Conservation (phyloP, 306 rosid species). For the Oemleria cerasiformis region DNA sequence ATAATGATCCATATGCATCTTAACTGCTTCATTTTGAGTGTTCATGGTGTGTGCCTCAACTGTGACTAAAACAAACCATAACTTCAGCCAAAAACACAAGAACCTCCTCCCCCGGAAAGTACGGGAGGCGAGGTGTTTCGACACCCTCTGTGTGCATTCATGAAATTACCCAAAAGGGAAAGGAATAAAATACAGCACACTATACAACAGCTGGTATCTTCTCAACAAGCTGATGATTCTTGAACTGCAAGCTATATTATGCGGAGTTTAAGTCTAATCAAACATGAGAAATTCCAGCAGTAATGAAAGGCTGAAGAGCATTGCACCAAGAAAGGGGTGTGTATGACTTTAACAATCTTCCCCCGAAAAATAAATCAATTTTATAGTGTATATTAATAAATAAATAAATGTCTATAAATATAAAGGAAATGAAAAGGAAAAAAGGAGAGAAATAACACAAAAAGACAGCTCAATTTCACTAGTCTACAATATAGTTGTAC, state of each 20-base stretch:
- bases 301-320: no score
- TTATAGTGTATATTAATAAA: neutral
- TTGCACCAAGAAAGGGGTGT: neutral
- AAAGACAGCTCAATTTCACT: neutral
- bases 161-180: neutral
- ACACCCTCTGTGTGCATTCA: neutral
- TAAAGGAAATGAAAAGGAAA: neutral
- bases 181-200: no score
- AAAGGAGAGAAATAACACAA: neutral
- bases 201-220: no score
- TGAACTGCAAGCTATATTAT: no score
- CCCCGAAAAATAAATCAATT: constrained; percentile 5
- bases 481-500: constrained; percentile 18
- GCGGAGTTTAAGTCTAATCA: no score
- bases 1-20: no score
- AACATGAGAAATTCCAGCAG: neutral
- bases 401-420: neutral
- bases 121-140: neutral
- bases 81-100: neutral
- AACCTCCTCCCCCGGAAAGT: neutral
- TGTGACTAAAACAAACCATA: neutral
- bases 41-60: neutral
- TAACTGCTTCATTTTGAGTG: no score
- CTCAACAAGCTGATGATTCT: no score
- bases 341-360: neutral